Base-by-base conservation (phyloP, 1,284 basidiomycete species). In the Ustilago trichophora region DNA sequence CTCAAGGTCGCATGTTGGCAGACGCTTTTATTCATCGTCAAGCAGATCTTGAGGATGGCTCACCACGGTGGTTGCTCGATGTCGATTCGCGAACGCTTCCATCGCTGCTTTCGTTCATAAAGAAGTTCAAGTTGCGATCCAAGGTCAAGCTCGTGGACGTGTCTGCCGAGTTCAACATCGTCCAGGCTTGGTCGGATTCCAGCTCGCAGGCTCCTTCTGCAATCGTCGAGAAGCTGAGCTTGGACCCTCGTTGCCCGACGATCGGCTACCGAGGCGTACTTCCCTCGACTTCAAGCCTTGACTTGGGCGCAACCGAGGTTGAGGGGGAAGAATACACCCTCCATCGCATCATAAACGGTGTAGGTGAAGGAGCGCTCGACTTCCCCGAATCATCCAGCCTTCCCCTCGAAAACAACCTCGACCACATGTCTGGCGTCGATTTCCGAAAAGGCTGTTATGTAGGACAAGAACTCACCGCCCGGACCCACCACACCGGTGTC, bases 401-500 rank as follows among this genome's bases (percentile, higher is more conserved):
- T 57, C 96, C 96, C 2, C 89, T 97, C 83, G 95, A 98, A 71
- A 92, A 90, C 19, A 93, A 93, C 80, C 83, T 98, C 72, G 95
- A 98, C 81, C 84, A 91, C 46, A 96, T 96, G 89, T 90, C 92
- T 56, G 95, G 88, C 77, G 93, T 98, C 74, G 93, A 98, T 82
- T 97, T 97, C 81, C 86, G 91, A 43, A 98, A 99, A 83, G 96
- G 96, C 6, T 99, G 96, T 82, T 98, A 98, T 78, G 89, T 98
- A 2, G 96, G 96, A 3, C 96, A 99, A 84, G 96, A 98, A 77
- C 84, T 98, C 34, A 98, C 95, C 0, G 94, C 97, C 3, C 87
- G 96, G 25, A 98, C 95, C 19, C 95, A 96, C 81, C 93, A 97
- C 80, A 97, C 91, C 1, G 96, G 96, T 7, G 87, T 91, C 13